Evolutionary conservation across 2,329 filamentous ascomycete species (phyloP).

Genomic region (Albifimbria verrucaria): DNA sequence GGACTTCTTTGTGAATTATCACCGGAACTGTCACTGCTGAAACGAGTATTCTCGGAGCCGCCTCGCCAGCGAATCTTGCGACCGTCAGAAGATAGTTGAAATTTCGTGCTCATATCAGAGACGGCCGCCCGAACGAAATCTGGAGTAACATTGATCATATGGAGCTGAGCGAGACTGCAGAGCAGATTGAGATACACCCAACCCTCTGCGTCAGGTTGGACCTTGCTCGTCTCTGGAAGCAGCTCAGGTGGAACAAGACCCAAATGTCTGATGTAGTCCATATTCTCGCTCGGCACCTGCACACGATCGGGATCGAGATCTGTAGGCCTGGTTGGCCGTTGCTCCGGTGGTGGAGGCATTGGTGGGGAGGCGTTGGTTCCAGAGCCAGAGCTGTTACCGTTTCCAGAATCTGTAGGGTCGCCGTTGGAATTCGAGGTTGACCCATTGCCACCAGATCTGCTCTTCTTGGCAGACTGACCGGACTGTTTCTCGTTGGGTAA

Average conservation of each 20-base stretch:
- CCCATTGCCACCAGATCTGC: constrained; percentile 36
- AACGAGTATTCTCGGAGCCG: constrained; percentile 59
- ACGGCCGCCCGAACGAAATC: constrained; percentile 74
- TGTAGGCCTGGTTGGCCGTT: constrained; percentile 71
- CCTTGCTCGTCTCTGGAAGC: constrained; percentile 37
- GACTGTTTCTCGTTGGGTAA: constrained; percentile 24
- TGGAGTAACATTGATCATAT: constrained; percentile 78
- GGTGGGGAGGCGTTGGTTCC: constrained; percentile 38
- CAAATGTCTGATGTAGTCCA: constrained; percentile 74
- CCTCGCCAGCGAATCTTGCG: constrained; percentile 79
- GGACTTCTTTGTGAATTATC: constrained; percentile 44
- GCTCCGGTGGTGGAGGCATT: constrained; percentile 51
- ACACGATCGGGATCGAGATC: constrained; percentile 77
- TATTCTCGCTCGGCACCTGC: constrained; percentile 72
- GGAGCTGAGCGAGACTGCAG: constrained; percentile 77
- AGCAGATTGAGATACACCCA: constrained; percentile 84
- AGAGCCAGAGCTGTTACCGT: constrained; percentile 26
- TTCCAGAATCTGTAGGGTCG: constrained; percentile 42
- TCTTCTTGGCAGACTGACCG: constrained; percentile 33
- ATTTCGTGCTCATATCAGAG: constrained; percentile 65
- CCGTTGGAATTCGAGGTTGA: constrained; percentile 47
- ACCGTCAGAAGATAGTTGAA: constrained; percentile 75
- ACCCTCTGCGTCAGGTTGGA: constrained; percentile 62
- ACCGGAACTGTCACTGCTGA: constrained; percentile 61
- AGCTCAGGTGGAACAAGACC: constrained; percentile 62